Conservation (phyloP, 306 rosid species). For the Begonia fuchsioides region DNA sequence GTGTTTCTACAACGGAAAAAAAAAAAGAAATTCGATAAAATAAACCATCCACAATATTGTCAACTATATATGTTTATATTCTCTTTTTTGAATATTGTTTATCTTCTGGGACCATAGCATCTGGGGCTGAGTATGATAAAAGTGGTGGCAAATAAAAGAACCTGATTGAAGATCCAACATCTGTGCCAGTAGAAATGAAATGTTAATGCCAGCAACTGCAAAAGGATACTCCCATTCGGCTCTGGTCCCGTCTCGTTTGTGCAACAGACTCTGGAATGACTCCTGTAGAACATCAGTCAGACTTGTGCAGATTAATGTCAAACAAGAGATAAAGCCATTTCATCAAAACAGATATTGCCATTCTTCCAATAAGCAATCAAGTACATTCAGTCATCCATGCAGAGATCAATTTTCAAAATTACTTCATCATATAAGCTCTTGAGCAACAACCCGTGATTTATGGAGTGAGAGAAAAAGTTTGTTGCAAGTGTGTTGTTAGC, state of each 20-base stretch:
- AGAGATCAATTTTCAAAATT: too few relatives aligned
- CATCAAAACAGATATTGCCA: too few relatives aligned
- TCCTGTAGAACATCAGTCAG: conserved; percentile 29
- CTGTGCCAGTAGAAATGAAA: conserved; percentile 73
- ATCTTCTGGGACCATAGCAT: background rate
- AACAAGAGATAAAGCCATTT: too few relatives aligned
- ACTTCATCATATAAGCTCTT: too few relatives aligned
- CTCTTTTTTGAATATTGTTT: too few relatives aligned
- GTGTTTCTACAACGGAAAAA: conserved; percentile 49
- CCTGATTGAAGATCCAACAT: conserved; percentile 91
- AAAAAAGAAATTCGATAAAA: background rate
- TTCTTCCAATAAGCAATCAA: too few relatives aligned
- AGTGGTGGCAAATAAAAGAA: conserved; percentile 10
- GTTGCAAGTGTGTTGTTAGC: too few relatives aligned
- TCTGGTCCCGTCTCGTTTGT: conserved; percentile 70
- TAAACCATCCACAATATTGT: too few relatives aligned
- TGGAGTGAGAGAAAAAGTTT: too few relatives aligned
- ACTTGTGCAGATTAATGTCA: background rate
- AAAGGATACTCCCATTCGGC: conserved; percentile 99
- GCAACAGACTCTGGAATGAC: conserved; percentile 65
- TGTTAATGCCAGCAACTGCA: conserved; percentile 89
- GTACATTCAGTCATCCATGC: too few relatives aligned
- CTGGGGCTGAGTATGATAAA: background rate
- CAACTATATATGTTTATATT: too few relatives aligned
- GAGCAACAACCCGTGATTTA: too few relatives aligned